These are phyloP conservation scores for Phaseolus lunatus DNA, from an alignment of 306 rosid genomes.

Conservation along the genomic window DNA sequence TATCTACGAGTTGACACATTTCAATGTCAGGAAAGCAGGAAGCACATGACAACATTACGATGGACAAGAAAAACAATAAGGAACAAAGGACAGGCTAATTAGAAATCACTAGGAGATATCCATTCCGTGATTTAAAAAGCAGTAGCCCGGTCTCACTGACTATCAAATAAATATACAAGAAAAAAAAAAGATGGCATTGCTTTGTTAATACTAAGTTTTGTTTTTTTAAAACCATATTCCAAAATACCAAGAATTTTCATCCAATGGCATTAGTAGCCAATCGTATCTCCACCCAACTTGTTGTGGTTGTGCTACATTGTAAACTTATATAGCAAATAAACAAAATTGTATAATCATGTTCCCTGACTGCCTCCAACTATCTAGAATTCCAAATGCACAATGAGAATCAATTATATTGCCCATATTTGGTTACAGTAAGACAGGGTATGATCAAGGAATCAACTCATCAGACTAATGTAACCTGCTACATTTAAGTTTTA, in stretches of 20 bases:
- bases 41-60: conserved; percentile 1
- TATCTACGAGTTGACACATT: not conserved
- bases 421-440: not conserved
- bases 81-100: not conserved
- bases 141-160: not conserved
- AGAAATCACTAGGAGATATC: not conserved
- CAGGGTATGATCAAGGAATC: conserved; percentile 7
- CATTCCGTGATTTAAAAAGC: not conserved
- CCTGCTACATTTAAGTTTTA: not conserved
- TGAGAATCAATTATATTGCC: not conserved
- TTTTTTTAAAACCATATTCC: not conserved
- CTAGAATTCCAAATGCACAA: not conserved
- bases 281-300: not conserved
- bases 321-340: not conserved
- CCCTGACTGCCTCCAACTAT: not conserved
- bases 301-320: not conserved
- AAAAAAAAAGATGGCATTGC: not conserved
- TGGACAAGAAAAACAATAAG: conserved; percentile 22
- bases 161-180: not conserved
- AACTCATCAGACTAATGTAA: not conserved
- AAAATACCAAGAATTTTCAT: conserved; percentile 28
- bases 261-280: not conserved
- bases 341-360: not conserved
- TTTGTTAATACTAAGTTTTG: not conserved
- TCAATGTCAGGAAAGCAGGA: not conserved